These are phyloP conservation scores for Prinsepia uniflora DNA, from an alignment of 306 rosid genomes.

Conservation along the genomic window DNA sequence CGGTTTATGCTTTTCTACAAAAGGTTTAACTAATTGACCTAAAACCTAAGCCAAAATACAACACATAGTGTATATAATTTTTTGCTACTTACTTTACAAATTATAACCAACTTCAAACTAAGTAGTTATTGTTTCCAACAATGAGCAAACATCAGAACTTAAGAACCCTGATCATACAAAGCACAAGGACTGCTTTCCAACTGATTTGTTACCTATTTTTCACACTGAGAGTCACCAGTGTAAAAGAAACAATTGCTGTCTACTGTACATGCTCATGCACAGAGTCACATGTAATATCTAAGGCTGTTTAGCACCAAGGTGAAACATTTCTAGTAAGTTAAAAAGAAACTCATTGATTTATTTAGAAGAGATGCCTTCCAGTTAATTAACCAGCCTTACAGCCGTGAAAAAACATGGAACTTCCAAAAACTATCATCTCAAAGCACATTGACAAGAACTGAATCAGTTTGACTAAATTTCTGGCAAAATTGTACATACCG, in stretches of 20 bases:
- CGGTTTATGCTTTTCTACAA: too few relatives aligned
- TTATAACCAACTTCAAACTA: not conserved
- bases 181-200: constrained; percentile 34
- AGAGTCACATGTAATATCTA: not conserved
- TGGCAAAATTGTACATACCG: constrained; percentile 44
- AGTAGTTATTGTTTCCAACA: not conserved
- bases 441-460: not conserved
- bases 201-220: constrained; percentile 80
- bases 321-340: not conserved
- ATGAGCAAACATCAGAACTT: constrained; percentile 1
- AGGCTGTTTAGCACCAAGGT: not conserved
- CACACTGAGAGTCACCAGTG: constrained; percentile 54
- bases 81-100: not conserved
- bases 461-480: not conserved
- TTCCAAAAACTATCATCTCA: not conserved
- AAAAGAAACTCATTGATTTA: not conserved
- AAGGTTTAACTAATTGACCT: too few relatives aligned
- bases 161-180: not conserved
- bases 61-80: too few relatives aligned
- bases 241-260: not conserved
- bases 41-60: too few relatives aligned
- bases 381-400: not conserved
- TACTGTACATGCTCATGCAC: not conserved
- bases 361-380: not conserved
- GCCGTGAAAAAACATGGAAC: not conserved